Conservation (phyloP, 805 yeast genomes). For the Yamadazyma takamatsuzukensis region DNA sequence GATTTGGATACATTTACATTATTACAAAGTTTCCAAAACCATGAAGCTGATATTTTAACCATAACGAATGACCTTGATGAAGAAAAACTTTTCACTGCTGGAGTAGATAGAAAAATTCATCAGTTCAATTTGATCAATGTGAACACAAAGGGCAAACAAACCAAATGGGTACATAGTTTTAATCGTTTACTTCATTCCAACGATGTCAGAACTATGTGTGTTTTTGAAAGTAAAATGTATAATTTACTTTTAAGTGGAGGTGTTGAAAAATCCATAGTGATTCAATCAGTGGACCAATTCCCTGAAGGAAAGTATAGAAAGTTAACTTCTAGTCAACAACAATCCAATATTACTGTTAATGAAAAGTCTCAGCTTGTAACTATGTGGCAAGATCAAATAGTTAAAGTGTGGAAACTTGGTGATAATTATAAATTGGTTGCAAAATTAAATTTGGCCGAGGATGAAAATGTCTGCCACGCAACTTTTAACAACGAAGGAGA, state of each 20-base stretch:
- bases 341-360: conserved; percentile 49
- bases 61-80: conserved; percentile 59
- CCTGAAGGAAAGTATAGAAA: conserved; percentile 69
- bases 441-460: conserved; percentile 65
- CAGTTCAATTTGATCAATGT: conserved; percentile 52
- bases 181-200: conserved; percentile 81
- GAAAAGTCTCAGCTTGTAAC: conserved; percentile 49
- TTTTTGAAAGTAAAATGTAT: conserved; percentile 64
- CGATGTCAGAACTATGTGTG: conserved; percentile 75
- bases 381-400: conserved; percentile 78
- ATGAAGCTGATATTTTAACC: conserved; percentile 87
- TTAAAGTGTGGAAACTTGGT: conserved; percentile 73
- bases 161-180: conserved; percentile 72
- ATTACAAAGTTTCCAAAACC: conserved; percentile 75
- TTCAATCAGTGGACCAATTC: conserved; percentile 65
- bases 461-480: conserved; percentile 73
- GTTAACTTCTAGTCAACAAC: conserved; percentile 59
- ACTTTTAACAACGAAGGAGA: conserved; percentile 63
- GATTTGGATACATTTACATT: conserved; percentile 73
- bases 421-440: conserved; percentile 55
- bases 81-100: conserved; percentile 74
- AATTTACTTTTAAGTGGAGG: conserved; percentile 80
- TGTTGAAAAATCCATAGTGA: conserved; percentile 66
- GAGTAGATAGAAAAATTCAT: conserved; percentile 89
- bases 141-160: conserved; percentile 15